Base-by-base conservation (phyloP, 2,329 filamentous ascomycete genomes). In the Calonectria montana region DNA sequence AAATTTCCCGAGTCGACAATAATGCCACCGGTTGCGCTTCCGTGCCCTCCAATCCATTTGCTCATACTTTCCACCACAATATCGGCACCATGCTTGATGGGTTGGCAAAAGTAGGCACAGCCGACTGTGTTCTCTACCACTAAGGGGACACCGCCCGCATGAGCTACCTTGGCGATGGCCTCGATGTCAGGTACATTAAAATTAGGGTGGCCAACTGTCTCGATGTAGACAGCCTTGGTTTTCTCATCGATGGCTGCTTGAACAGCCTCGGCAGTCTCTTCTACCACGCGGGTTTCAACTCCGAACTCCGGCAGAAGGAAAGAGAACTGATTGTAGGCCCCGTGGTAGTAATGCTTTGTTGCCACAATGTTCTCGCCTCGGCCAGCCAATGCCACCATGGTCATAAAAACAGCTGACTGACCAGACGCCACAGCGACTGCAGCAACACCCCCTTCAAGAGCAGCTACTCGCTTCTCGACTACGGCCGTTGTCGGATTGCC, bases 281-380 rank as follows among this genome's bases (percentile, higher is more conserved):
- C 88, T 78, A 97, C 90, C 79, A 98, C 98, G 85, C 95, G 97
- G 80, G 94, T 96, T 50, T 87, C 87, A 81, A 98, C 94, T 73
- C 96, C 96, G 57, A 97, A 86, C 18, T 95, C 91, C 3, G 94
- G 93, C 66, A 98, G 88, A 74, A 94, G 89, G 50, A 98, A 94
- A 86, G 97, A 97, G 86, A 98, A 91, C 87, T 98, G 96, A 85
- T 98, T 98, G 88, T 97, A 98, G 9, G 95, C 98, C 82, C 95
- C 96, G 77, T 95, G 95, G 84, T 98, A 97, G 68, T 98, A 87
- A 84, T 97, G 97, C 63, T 92, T 92, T 9, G 95, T 97, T 15
- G 94, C 93, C 63, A 98, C 90, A 77, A 98, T 97, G 87, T 98
- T 98, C 87, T 98, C 95, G 61, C 96, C 96, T 0, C 91, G 89